Evolutionary conservation across 768 basidiomycete species (phyloP).

Genomic region (Pleurotus giganteus): DNA sequence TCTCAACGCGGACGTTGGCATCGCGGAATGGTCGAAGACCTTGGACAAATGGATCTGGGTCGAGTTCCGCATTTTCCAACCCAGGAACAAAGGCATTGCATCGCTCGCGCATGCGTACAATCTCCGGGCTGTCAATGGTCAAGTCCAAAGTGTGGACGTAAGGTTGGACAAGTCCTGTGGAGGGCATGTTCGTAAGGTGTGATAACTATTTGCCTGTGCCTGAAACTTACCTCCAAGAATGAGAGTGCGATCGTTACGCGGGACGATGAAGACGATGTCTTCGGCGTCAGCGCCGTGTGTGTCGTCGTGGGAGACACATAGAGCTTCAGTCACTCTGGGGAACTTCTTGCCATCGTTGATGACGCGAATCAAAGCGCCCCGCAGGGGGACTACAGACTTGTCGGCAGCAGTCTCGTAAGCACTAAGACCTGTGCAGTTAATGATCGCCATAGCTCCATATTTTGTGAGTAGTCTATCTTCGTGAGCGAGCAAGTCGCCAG

Average conservation of each 20-base stretch:
- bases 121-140: constrained; percentile 24
- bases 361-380: constrained; percentile 34
- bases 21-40: constrained; percentile 26
- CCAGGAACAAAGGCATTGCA: constrained; percentile 26
- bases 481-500: constrained; percentile 27
- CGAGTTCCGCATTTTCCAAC: constrained; percentile 23
- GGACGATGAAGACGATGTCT: constrained; percentile 33
- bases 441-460: constrained; percentile 28
- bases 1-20: constrained; percentile 26
- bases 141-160: constrained; percentile 22
- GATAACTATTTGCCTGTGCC: too few relatives aligned
- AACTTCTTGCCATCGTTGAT: constrained; percentile 34
- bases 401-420: constrained; percentile 30
- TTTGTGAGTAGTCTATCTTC: constrained; percentile 22
- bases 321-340: constrained; percentile 29
- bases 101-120: constrained; percentile 26
- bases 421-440: constrained; percentile 35
- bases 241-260: constrained; percentile 32
- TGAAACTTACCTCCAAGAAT: constrained; percentile 28
- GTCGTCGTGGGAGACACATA: constrained; percentile 31
- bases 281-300: constrained; percentile 24
- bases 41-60: constrained; percentile 24
- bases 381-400: constrained; percentile 30
- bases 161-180: constrained; percentile 23
- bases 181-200: neutral